phyloP scores from a whole-genome alignment of 2,329 filamentous ascomycete species.

The Alternaria triticina region DNA sequence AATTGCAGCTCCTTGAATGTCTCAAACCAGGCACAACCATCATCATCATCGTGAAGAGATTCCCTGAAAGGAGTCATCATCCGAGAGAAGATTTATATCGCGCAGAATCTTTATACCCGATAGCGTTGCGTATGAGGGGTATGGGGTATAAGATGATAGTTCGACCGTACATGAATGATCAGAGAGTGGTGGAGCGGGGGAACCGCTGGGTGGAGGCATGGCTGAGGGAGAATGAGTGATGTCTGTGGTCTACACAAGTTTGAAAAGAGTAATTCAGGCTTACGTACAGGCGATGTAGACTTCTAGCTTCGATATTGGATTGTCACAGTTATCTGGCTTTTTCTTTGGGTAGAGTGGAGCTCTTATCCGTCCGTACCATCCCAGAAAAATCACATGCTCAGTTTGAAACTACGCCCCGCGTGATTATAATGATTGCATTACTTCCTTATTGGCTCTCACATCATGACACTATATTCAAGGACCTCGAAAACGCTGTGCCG shows the following conservation, averaged over 20 bases:
- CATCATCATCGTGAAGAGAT: too few species aligned
- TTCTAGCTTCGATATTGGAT: not conserved
- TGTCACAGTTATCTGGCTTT: not conserved
- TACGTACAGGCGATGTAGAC: not conserved
- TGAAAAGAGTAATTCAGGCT: not conserved
- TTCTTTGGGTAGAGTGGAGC: not conserved
- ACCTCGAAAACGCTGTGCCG: not conserved
- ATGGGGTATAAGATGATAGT: not conserved
- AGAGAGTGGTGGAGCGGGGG: not conserved
- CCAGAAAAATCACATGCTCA: not conserved
- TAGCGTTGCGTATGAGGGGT: not conserved
- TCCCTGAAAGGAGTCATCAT: too few species aligned
- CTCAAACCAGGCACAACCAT: not conserved
- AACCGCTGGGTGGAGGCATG: not conserved
- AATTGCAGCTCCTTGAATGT: fast-evolving
- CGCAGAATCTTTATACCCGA: fast-evolving
- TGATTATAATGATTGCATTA: not conserved
- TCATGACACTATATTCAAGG: not conserved
- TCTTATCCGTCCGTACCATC: not conserved
- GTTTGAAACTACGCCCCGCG: not conserved
- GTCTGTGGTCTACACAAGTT: not conserved
- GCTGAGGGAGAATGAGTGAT: not conserved
- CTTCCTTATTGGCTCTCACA: not conserved
- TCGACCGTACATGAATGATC: fast-evolving
- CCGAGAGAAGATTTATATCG: too few species aligned